Conservation (phyloP, 805 yeast genomes). For the Sugiyamaella americana region DNA sequence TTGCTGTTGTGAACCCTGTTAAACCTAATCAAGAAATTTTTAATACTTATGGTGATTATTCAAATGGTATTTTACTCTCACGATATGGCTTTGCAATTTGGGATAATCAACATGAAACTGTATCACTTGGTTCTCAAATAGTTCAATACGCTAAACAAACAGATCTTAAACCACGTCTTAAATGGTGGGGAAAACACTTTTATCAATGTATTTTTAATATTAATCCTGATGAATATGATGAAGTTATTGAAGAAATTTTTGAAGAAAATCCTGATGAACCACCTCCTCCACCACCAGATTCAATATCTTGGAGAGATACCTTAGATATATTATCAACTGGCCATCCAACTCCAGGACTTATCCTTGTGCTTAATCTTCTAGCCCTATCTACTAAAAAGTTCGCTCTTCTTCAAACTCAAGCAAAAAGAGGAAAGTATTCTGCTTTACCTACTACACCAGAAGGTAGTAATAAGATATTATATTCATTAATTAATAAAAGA, state of each 20-base stretch:
- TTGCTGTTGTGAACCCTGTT: conserved; percentile 44
- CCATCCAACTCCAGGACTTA: conserved; percentile 16
- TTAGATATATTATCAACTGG: conserved; percentile 17
- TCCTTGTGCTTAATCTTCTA: conserved; percentile 15
- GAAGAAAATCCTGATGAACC: conserved; percentile 9
- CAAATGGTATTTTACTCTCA: conserved; percentile 60
- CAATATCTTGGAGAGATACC: conserved; percentile 19
- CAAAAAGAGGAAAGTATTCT: conserved; percentile 14
- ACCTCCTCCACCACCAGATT: conserved; percentile 13
- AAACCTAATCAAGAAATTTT: conserved; percentile 54
- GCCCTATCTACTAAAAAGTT: conserved; percentile 16
- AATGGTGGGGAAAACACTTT: conserved; percentile 47
- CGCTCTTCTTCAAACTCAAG: conserved; percentile 15
- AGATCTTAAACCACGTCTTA: conserved; percentile 23
- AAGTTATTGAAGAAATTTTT: conserved; percentile 14
- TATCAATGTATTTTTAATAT: conserved; percentile 30
- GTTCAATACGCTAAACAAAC: conserved; percentile 31
- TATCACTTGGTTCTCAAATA: conserved; percentile 52
- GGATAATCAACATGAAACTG: conserved; percentile 49
- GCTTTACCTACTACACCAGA: conserved; percentile 10
- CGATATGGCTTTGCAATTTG: conserved; percentile 71
- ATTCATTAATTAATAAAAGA: conserved; percentile 13
- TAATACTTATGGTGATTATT: conserved; percentile 75
- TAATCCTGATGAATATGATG: conserved; percentile 22
- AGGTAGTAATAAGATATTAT: conserved; percentile 12